A percentile compares a stretch with the other conserved stretches of the same genome.
Conservation (phyloP, 2,329 filamentous ascomycete genomes). For the Cytospora paraplurivora region DNA sequence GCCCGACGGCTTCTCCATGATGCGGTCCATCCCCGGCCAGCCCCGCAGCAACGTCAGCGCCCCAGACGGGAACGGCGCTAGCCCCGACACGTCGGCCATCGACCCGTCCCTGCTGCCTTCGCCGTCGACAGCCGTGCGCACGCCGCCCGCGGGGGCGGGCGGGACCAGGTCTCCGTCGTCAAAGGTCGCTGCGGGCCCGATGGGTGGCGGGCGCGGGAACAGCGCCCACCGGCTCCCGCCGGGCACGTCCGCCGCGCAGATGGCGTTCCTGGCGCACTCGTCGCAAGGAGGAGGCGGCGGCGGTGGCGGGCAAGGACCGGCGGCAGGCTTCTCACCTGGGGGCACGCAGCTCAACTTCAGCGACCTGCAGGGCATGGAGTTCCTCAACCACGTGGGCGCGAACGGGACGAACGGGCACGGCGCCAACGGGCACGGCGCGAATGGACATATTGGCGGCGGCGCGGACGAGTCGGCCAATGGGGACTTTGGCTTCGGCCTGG, state of each 20-base stretch:
- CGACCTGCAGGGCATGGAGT: constrained; percentile 58
- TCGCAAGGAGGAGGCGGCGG: constrained; percentile 35
- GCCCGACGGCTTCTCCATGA: constrained; percentile 42
- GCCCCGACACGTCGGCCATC: constrained; percentile 38
- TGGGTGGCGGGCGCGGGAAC: constrained; percentile 33
- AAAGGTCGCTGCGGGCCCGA: constrained; percentile 30
- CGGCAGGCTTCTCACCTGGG: constrained; percentile 29
- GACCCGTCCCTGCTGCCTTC: constrained; percentile 51
- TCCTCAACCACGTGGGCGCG: constrained; percentile 43
- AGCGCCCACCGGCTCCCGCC: constrained; percentile 30
- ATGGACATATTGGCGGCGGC: background rate
- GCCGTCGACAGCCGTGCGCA: constrained; percentile 41
- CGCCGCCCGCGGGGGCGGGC: constrained; percentile 39
- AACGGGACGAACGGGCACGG: constrained; percentile 28
- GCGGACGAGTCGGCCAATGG: constrained; percentile 32
- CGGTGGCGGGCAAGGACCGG: constrained; percentile 40
- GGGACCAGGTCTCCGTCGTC: constrained; percentile 31
- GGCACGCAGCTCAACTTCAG: constrained; percentile 41
- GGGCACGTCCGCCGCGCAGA: constrained; percentile 33
- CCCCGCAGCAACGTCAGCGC: constrained; percentile 43
- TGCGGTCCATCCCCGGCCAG: constrained; percentile 45
- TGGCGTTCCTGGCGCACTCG: constrained; percentile 22
- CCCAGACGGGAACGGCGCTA: constrained; percentile 35
- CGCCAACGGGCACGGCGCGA: background rate
- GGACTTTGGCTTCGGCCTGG: constrained; percentile 67